These are phyloP conservation scores for cucumber (Cucumis sativus) DNA, from an alignment of 306 rosid species.

Conservation along the genomic window DNA sequence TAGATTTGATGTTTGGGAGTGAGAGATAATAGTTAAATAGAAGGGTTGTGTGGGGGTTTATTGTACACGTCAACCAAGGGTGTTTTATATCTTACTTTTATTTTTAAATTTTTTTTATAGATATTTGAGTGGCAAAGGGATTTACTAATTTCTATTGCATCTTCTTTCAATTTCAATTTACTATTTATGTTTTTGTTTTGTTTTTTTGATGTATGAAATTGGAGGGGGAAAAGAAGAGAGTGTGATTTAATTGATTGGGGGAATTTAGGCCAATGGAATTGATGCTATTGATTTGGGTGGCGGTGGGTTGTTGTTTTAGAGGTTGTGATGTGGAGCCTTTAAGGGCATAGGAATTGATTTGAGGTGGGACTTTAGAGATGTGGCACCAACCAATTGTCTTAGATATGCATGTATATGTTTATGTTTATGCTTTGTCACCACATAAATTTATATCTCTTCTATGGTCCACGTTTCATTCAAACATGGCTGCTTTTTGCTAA, in stretches of 20 bases:
- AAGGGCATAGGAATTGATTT: neutral
- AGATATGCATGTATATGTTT: neutral
- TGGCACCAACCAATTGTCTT: neutral
- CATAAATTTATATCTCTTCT: neutral
- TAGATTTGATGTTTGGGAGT: neutral
- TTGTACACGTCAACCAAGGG: neutral
- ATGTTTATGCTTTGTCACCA: neutral
- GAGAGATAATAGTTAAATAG: neutral
- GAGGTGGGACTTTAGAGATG: neutral
- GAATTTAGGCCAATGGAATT: neutral
- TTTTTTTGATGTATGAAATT: neutral
- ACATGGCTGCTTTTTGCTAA: too few species aligned
- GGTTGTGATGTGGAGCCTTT: neutral
- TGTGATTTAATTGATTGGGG: neutral
- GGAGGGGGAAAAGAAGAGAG: neutral
- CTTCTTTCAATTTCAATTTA: too few species aligned
- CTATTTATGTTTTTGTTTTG: too few species aligned
- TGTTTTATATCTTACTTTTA: neutral
- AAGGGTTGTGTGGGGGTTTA: neutral
- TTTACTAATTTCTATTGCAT: too few species aligned
- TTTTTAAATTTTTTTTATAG: neutral
- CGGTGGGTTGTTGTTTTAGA: neutral
- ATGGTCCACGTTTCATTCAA: neutral
- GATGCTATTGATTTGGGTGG: neutral
- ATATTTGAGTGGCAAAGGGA: neutral